A percentile compares a stretch with the other conserved stretches of the same genome.
These are phyloP conservation scores for Pseudozyma sp. DNA, from an alignment of 1,284 basidiomycete species.

Conservation along the genomic window DNA sequence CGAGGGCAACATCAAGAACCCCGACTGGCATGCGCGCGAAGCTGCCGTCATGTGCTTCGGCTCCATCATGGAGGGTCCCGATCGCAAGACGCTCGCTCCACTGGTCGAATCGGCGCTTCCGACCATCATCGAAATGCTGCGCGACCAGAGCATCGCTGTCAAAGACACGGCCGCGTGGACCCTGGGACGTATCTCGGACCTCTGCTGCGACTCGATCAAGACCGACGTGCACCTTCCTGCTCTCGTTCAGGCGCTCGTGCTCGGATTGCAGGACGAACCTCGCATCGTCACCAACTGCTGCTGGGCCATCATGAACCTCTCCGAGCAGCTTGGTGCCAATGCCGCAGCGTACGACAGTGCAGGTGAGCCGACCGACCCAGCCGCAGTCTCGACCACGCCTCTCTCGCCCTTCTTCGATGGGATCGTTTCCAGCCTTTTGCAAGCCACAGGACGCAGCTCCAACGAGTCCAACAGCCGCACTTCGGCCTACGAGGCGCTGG, in stretches of 20 bases:
- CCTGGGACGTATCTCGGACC: constrained; percentile 91
- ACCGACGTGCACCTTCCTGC: constrained; percentile 87
- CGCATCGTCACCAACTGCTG: constrained; percentile 94
- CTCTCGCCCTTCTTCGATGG: constrained; percentile 91
- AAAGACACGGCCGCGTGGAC: constrained; percentile 99
- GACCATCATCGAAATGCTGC: constrained; percentile 95
- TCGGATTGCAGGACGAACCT: constrained; percentile 82
- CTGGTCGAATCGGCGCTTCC: constrained; percentile 94
- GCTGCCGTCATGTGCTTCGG: constrained; percentile 99
- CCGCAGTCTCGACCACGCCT: constrained; percentile 71
- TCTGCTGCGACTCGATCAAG: constrained; percentile 87
- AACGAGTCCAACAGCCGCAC: constrained; percentile 95
- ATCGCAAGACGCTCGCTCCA: constrained; percentile 84
- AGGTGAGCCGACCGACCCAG: constrained; percentile 72
- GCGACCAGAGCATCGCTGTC: constrained; percentile 84
- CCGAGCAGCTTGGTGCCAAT: constrained; percentile 61
- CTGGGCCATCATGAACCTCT: constrained; percentile 93
- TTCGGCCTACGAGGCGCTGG: constrained; percentile 94
- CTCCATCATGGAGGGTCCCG: constrained; percentile 95
- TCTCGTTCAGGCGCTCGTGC: constrained; percentile 84
- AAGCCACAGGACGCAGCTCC: constrained; percentile 73
- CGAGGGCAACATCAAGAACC: constrained; percentile 89
- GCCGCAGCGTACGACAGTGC: constrained; percentile 69
- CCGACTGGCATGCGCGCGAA: constrained; percentile 94
- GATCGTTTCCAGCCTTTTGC: constrained; percentile 59